phyloP scores from a whole-genome alignment of 495 filamentous ascomycete genomes.

The Aspergillus bertholletiae region DNA sequence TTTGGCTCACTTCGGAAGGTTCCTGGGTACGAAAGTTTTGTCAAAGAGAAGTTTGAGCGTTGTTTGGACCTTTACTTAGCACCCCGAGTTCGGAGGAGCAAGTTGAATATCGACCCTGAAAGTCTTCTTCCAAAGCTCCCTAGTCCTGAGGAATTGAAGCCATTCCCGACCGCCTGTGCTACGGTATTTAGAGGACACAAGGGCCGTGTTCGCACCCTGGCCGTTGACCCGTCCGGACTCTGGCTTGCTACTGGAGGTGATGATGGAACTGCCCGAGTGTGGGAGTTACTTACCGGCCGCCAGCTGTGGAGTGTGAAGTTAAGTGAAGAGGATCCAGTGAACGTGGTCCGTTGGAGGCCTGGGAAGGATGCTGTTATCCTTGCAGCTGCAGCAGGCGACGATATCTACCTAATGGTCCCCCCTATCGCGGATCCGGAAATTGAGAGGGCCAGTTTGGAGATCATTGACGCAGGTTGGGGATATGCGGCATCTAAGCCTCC shows the following conservation, averaged over 20 bases:
- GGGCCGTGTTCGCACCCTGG: conserved; percentile 79
- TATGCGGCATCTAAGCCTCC: conserved; percentile 70
- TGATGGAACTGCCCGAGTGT: conserved; percentile 87
- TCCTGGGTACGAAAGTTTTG: conserved; percentile 83
- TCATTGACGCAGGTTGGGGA: conserved; percentile 85
- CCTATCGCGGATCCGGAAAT: conserved; percentile 66
- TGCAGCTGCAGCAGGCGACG: conserved; percentile 78
- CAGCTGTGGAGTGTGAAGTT: conserved; percentile 83
- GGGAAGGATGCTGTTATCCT: conserved; percentile 76
- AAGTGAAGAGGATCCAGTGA: conserved; percentile 77
- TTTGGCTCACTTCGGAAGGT: conserved; percentile 83
- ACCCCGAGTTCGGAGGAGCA: conserved; percentile 84
- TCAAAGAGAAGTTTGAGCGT: conserved; percentile 94
- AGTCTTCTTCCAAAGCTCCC: conserved; percentile 91
- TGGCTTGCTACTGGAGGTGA: conserved; percentile 91
- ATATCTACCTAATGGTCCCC: conserved; percentile 79
- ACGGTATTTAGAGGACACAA: conserved; percentile 84
- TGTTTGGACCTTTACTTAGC: conserved; percentile 95
- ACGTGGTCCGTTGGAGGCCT: conserved; percentile 87
- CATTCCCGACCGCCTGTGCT: conserved; percentile 85
- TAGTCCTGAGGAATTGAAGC: conserved; percentile 86
- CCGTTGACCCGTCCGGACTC: conserved; percentile 71
- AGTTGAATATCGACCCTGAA: conserved; percentile 94
- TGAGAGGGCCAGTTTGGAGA: conserved; percentile 66
- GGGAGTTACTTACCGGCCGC: conserved; percentile 83